Evolutionary conservation across 108 stramenopile genomes (phyloP).

Genomic region (Nannochloropsis salina): DNA sequence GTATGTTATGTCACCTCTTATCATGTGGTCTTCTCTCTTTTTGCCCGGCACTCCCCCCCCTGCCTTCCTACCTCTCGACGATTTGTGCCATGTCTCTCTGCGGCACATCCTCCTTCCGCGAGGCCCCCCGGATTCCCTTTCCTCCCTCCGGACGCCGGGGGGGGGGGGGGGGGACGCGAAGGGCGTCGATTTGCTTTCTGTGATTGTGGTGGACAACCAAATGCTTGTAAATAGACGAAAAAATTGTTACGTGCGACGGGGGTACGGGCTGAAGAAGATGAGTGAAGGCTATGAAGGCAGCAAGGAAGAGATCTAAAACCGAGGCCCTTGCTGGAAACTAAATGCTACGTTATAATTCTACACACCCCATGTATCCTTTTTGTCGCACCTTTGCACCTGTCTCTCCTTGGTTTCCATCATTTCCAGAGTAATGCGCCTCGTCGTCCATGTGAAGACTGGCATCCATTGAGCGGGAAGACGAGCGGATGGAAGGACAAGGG

Average conservation of each 20-base stretch:
- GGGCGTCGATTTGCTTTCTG: not conserved
- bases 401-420: too few species aligned
- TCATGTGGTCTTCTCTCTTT: not conserved
- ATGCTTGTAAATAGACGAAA: too few species aligned
- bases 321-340: too few species aligned
- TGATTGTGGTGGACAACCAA: not conserved
- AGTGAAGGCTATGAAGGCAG: too few species aligned
- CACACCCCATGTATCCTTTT: too few species aligned
- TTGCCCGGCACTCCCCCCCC: not conserved
- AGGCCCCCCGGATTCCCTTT: not conserved
- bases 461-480: not conserved
- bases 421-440: too few species aligned
- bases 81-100: not conserved
- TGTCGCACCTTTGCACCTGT: too few species aligned
- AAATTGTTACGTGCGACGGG: too few species aligned
- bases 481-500: not conserved
- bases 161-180: not conserved
- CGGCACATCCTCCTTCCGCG: not conserved
- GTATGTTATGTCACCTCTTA: not conserved
- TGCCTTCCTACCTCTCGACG: not conserved
- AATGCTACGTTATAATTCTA: too few species aligned
- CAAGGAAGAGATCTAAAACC: too few species aligned
- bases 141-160: not conserved
- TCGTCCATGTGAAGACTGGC: too few species aligned
- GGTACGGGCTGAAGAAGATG: too few species aligned